Conservation (phyloP, 2,329 filamentous ascomycete species). For the Zymoseptoria passerinii region DNA sequence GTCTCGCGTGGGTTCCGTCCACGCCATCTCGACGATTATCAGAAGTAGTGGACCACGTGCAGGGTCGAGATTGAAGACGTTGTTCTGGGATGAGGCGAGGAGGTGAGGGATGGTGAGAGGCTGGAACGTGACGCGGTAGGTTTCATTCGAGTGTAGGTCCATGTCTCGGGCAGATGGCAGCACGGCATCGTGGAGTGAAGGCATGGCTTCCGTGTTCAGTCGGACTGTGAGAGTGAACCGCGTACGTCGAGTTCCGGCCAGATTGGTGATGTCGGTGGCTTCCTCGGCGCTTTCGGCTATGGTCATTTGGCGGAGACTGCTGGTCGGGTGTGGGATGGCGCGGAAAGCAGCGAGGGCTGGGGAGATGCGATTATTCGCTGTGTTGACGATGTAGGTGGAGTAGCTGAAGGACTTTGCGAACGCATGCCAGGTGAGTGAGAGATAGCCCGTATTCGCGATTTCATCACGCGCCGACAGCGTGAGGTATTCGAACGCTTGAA, state of each 20-base stretch:
- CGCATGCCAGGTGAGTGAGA: slow-evolving; percentile 15
- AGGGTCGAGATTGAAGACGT: slow-evolving; percentile 14
- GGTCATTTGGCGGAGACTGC: slow-evolving; percentile 10
- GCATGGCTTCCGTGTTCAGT: slow-evolving; percentile 8
- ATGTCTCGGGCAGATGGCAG: slow-evolving; percentile 4
- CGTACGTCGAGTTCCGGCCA: slow-evolving; percentile 10
- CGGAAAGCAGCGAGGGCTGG: slow-evolving; percentile 10
- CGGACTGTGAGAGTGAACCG: slow-evolving; percentile 17
- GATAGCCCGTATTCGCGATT: slow-evolving; percentile 10
- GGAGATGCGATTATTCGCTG: slow-evolving; percentile 5
- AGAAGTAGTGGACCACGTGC: slow-evolving; percentile 12
- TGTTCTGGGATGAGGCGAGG: slow-evolving; percentile 8
- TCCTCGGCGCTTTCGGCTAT: slow-evolving; percentile 12
- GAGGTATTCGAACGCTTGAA: slow-evolving; percentile 9
- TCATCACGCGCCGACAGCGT: slow-evolving; percentile 2
- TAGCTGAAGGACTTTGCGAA: slow-evolving; percentile 10
- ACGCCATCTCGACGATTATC: slow-evolving; percentile 13
- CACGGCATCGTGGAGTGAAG: slow-evolving; percentile 11
- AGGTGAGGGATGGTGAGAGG: slow-evolving; percentile 17
- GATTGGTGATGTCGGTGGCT: slow-evolving; percentile 6
- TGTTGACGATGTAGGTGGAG: slow-evolving; percentile 14
- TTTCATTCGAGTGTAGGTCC: slow-evolving; percentile 7
- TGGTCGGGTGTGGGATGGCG: slow-evolving; percentile 9
- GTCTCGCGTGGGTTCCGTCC: slow-evolving; percentile 8
- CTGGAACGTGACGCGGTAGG: slow-evolving; percentile 12